Base-by-base conservation (phyloP, 768 basidiomycete genomes). In the Hygrocybe punicea region DNA sequence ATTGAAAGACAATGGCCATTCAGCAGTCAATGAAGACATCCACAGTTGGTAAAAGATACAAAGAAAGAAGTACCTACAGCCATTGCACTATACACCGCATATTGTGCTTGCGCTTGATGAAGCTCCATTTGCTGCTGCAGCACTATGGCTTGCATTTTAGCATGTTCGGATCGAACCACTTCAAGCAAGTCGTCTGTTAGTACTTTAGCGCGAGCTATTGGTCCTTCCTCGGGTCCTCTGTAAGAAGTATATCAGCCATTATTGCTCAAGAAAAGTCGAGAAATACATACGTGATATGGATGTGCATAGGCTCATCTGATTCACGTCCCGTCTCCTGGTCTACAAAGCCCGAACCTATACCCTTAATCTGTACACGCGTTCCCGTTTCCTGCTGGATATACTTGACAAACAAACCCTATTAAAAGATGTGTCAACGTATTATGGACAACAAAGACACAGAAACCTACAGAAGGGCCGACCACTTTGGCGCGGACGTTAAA, bases 401-500 rank as follows among this genome's bases (percentile, higher is more conserved):
- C 73, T 99, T 99, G 62, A 99, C 96, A 66, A 98, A 99, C 61
- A 62, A 44, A 25, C 60, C 60, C 60, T 61, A 23, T 8, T 51
- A 9, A 36, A 4, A 23, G 35, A 33, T 6, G 23, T 58, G 29
- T 37, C 16, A 24, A 19, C 13, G 35, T 36, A 34, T 6, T 19
- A 6, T 4, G 35, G 19, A 33, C 4, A 7, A 11, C 21, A 13
- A 47, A 13, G 17, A 21, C 10, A 10, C 13, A 14, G 11, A 13
- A 10, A 78, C 84, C 57, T 71, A 94, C 93, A 60, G 84, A 85
- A 11, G 96, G 96, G 13, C 96, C 96, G 25, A 98, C 96, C 17
- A 98, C 93, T 72, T 99, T 99, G 21, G 96, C 96, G 55, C 96
- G 81, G 50, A 99, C 87, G 71, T 99, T 98, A 74, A 99, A 99